phyloP scores from a whole-genome alignment of 495 filamentous ascomycete species.

The Delitschia confertaspora region DNA sequence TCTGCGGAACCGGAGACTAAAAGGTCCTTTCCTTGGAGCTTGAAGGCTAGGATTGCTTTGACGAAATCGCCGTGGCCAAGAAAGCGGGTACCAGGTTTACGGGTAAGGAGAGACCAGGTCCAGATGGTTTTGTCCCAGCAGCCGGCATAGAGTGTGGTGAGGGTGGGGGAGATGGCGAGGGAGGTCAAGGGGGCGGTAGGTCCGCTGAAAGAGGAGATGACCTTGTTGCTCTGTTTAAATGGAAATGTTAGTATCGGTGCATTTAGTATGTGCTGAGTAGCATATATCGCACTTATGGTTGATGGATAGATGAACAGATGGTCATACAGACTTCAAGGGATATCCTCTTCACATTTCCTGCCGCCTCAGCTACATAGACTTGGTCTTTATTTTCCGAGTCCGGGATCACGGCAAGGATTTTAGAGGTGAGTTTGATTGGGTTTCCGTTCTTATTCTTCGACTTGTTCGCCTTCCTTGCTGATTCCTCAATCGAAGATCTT shows the following conservation, averaged over 20 bases:
- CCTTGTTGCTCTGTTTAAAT: constrained; percentile 25
- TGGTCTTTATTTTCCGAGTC: constrained; percentile 54
- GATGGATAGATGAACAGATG: constrained; percentile 2
- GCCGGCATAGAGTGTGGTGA: constrained; percentile 63
- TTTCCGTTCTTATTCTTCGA: constrained; percentile 72
- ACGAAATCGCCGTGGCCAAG: constrained; percentile 86
- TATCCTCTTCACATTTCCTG: constrained; percentile 63
- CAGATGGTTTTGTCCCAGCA: constrained; percentile 90
- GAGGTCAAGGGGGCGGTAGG: constrained; percentile 72
- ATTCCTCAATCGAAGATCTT: constrained; percentile 55
- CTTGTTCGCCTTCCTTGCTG: constrained; percentile 66
- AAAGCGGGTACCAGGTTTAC: constrained; percentile 47
- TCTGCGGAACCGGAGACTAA: constrained; percentile 84
- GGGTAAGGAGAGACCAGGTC: constrained; percentile 62
- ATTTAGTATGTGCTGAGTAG: neutral
- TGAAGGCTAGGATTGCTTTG: constrained; percentile 53
- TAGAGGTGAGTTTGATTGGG: constrained; percentile 72
- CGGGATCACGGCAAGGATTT: constrained; percentile 66
- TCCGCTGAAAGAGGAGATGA: constrained; percentile 52
- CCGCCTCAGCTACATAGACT: constrained; percentile 78
- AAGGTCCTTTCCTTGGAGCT: constrained; percentile 45
- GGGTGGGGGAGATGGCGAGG: constrained; percentile 53
- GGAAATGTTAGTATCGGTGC: neutral
- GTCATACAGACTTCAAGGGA: constrained; percentile 65
- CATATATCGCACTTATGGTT: neutral